phyloP scores from a whole-genome alignment of 2,329 filamentous ascomycete genomes.

The Annulohypoxylon truncatum region DNA sequence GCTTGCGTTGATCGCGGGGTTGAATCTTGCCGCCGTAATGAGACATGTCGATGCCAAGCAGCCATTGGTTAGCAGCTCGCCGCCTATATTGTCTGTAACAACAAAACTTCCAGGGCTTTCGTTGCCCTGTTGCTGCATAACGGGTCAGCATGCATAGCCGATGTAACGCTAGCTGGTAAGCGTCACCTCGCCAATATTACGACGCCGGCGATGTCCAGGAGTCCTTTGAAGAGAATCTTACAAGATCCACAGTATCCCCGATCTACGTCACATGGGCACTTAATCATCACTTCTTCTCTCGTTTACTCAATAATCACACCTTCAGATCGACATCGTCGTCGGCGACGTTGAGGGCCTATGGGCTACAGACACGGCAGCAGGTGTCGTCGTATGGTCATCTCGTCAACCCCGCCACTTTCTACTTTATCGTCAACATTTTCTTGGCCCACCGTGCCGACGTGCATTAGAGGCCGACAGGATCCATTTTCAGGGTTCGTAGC shows the following conservation, averaged over 20 bases:
- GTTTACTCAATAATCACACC: not conserved
- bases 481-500: not conserved
- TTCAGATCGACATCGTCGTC: not conserved
- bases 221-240: not conserved
- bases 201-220: not conserved
- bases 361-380: not conserved
- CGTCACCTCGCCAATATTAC: not conserved
- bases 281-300: not conserved
- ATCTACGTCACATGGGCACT: conserved; percentile 1
- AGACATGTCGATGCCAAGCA: not conserved
- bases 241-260: conserved; percentile 5
- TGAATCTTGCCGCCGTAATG: conserved; percentile 4
- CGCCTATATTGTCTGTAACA: not conserved
- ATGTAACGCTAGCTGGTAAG: conserved; percentile 8
- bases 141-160: conserved; percentile 7
- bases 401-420: not conserved
- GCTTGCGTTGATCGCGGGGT: conserved; percentile 11
- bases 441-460: not conserved
- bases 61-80: conserved; percentile 11
- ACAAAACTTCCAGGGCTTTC: not conserved
- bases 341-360: not conserved
- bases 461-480: not conserved
- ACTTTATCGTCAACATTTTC: not conserved
- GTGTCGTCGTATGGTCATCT: not conserved
- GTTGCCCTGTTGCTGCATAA: not conserved